These are phyloP conservation scores for Phytophthora crassamura DNA, from an alignment of 352 stramenopile species.

Conservation along the genomic window DNA sequence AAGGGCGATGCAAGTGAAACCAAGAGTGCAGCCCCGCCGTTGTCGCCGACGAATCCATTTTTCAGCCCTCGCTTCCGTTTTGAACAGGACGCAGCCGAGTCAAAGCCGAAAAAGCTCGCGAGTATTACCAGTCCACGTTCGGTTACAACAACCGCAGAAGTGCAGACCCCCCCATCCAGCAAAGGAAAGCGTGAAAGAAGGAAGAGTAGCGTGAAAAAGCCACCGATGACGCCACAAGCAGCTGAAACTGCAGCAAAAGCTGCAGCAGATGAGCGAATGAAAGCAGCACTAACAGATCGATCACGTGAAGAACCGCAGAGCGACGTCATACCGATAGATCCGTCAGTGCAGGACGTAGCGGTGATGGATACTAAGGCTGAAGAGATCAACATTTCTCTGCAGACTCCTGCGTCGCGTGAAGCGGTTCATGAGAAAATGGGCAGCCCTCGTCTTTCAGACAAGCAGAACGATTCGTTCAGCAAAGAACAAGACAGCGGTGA, in stretches of 20 bases:
- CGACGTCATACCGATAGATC: no score
- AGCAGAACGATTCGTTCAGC: no score
- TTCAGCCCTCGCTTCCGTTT: slow-evolving; percentile 78
- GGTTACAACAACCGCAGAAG: not conserved
- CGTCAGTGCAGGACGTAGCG: no score
- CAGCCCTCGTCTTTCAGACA: no score
- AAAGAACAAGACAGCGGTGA: no score
- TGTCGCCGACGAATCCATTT: slow-evolving; percentile 66
- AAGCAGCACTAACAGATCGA: slow-evolving; percentile 7
- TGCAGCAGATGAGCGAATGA: not conserved
- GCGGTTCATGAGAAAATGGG: no score
- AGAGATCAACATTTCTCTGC: no score
- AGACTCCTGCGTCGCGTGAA: no score
- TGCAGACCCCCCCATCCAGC: slow-evolving; percentile 1
- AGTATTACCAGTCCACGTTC: slow-evolving; percentile 9
- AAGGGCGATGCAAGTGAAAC: not conserved
- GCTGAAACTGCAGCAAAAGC: not conserved
- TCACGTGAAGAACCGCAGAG: not conserved
- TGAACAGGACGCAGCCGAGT: slow-evolving; percentile 18
- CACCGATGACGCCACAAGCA: not conserved
- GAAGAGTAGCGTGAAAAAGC: slow-evolving; percentile 33
- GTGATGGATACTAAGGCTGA: no score
- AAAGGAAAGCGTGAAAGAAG: slow-evolving; percentile 25
- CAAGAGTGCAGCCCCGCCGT: slow-evolving; percentile 1
- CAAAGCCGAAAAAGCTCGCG: slow-evolving; percentile 11